A percentile compares a stretch with the other conserved stretches of the same genome.
Evolutionary conservation across 306 rosid genomes (phyloP).

Genomic region (Prunus dulcis): DNA sequence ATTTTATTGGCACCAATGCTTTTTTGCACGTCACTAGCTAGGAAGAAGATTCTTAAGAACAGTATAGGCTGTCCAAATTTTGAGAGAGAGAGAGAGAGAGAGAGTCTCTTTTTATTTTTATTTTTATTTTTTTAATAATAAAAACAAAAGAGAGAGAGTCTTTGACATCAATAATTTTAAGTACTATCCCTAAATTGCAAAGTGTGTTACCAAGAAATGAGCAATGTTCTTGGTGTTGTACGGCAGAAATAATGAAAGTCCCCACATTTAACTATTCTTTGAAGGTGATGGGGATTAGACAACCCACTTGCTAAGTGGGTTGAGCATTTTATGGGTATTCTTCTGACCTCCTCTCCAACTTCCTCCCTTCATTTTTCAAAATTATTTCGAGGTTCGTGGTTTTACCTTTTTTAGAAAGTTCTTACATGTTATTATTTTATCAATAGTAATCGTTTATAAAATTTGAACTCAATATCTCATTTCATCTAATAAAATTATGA

Average conservation of each 20-base stretch:
- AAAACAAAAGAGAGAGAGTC: too few relatives aligned
- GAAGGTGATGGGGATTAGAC: slow-evolving; percentile 19
- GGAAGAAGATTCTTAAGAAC: slow-evolving; percentile 37
- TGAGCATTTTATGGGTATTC: slow-evolving; percentile 26
- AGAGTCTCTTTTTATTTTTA: not conserved
- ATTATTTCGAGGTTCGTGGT: not conserved
- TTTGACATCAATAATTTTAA: too few relatives aligned
- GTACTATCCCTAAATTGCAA: not conserved
- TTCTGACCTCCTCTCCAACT: not conserved
- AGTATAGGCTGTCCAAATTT: slow-evolving; percentile 22
- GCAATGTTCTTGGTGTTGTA: not conserved
- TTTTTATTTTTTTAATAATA: too few relatives aligned
- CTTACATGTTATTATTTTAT: not conserved
- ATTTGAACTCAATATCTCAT: too few relatives aligned
- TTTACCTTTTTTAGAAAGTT: not conserved
- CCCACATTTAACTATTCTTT: not conserved
- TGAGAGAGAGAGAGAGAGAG: not conserved
- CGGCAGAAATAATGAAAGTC: not conserved
- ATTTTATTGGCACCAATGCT: slow-evolving; percentile 38
- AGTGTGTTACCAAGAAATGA: not conserved
- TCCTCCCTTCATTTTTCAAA: slow-evolving; percentile 3
- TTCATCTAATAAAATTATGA: too few relatives aligned
- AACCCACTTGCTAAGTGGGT: slow-evolving; percentile 30
- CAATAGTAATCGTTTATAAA: too few relatives aligned
- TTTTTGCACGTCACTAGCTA: slow-evolving; percentile 17